Evolutionary conservation across 495 filamentous ascomycete species (phyloP).

Genomic region (Penicillium maclennaniae): DNA sequence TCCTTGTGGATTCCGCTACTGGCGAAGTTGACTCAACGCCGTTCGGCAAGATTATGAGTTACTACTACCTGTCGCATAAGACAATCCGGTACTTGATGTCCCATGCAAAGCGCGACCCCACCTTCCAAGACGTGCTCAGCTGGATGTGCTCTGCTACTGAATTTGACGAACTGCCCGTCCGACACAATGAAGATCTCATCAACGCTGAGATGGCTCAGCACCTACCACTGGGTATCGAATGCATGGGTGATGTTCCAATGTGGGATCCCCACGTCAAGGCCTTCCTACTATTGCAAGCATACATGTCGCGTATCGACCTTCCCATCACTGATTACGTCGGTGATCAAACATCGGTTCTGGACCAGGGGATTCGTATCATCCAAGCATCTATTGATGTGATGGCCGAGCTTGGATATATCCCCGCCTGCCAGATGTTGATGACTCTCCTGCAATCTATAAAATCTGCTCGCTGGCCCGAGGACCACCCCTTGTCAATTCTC

Average conservation of each 20-base stretch:
- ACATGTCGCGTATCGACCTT: conserved; percentile 86
- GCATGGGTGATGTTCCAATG: conserved; percentile 75
- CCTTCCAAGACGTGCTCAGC: conserved; percentile 77
- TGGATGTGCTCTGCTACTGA: conserved; percentile 95
- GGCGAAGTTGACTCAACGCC: conserved; percentile 86
- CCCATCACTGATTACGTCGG: conserved; percentile 97
- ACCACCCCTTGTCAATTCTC: conserved; percentile 73
- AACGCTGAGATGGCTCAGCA: conserved; percentile 86
- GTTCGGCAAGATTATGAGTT: conserved; percentile 96
- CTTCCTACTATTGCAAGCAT: conserved; percentile 88
- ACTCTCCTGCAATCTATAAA: conserved; percentile 88
- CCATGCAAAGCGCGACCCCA: conserved; percentile 71
- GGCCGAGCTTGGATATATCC: conserved; percentile 80
- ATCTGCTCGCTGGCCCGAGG: conserved; percentile 83
- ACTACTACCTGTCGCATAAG: conserved; percentile 97
- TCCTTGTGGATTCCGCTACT: conserved; percentile 69
- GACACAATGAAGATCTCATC: conserved; percentile 98
- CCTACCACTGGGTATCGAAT: conserved; percentile 62
- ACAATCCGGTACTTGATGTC: conserved; percentile 80
- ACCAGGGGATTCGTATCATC: conserved; percentile 95
- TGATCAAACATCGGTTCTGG: conserved; percentile 83
- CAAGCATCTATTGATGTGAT: conserved; percentile 88
- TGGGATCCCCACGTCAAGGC: conserved; percentile 99
- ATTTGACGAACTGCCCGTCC: conserved; percentile 97
- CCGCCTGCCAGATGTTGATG: conserved; percentile 72